phyloP scores from a whole-genome alignment of 495 filamentous ascomycete species.

The Penicillium pulvis region DNA sequence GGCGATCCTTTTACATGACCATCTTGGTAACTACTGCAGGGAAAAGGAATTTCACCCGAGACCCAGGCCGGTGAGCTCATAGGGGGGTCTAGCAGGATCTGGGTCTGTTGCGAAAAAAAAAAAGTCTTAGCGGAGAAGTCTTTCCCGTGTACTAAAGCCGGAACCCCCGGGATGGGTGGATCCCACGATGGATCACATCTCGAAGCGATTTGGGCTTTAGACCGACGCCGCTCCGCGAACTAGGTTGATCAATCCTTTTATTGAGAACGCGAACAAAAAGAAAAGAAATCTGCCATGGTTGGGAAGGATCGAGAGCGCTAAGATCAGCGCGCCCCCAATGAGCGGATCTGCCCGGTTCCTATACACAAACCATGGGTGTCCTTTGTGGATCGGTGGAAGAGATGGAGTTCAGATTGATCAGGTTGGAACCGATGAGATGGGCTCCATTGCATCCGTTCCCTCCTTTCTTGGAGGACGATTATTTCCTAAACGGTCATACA shows the following conservation, averaged over 20 bases:
- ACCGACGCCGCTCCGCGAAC: neutral
- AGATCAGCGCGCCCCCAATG: slow-evolving; percentile 14
- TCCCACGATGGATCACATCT: slow-evolving; percentile 5
- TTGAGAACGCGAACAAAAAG: neutral
- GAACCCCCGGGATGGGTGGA: slow-evolving; percentile 1
- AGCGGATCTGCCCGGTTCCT: slow-evolving; percentile 26
- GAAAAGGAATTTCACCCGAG: slow-evolving; percentile 1
- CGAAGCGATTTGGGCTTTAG: neutral
- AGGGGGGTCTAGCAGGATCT: neutral
- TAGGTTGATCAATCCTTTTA: neutral
- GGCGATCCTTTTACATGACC: neutral
- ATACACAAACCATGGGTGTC: slow-evolving; percentile 14
- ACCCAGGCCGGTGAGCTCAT: neutral
- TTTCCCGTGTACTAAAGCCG: neutral
- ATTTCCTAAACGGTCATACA: neutral
- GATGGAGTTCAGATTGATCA: slow-evolving; percentile 1
- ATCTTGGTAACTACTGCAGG: neutral
- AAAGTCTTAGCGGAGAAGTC: neutral
- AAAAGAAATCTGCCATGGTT: neutral
- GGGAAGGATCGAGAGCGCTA: slow-evolving; percentile 11
- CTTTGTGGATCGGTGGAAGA: slow-evolving; percentile 2
- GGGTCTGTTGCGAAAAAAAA: neutral
- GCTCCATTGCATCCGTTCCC: neutral
- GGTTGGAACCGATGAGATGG: neutral
- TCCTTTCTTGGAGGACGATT: neutral